Evolutionary conservation across 148 eudicot species (phyloP).

Genomic region (Linanthus parryae): DNA sequence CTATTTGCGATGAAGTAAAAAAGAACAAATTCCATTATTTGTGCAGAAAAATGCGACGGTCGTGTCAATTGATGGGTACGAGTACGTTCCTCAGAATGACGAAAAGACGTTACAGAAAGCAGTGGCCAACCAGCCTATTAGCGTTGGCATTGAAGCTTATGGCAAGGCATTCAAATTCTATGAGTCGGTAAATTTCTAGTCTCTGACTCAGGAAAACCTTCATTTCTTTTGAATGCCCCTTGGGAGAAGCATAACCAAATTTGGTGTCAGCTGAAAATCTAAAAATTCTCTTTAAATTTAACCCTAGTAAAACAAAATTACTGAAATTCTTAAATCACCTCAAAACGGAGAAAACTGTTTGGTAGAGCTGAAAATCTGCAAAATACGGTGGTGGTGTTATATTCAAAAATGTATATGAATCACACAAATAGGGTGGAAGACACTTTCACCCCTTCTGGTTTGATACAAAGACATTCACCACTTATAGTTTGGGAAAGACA

Average conservation of each 20-base stretch:
- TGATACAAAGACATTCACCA: no score
- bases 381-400: background rate
- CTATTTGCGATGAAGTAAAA: background rate
- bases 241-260: background rate
- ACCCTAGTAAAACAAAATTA: background rate
- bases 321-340: background rate
- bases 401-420: no score
- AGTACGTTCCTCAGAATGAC: slow-evolving; percentile 24
- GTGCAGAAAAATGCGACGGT: slow-evolving; percentile 28
- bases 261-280: background rate
- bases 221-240: background rate
- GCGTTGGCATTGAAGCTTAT: slow-evolving; percentile 31
- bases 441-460: no score
- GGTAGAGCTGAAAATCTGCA: background rate
- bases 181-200: slow-evolving; percentile 16
- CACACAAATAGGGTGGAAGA: no score
- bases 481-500: no score
- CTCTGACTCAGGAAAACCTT: background rate
- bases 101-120: slow-evolving; percentile 32
- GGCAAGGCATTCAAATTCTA: slow-evolving; percentile 25
- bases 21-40: background rate
- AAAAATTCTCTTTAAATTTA: background rate
- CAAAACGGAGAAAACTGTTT: no score
- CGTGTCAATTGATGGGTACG: slow-evolving; percentile 26
- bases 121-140: slow-evolving; percentile 24